Evolutionary conservation across 2,329 filamentous ascomycete species (phyloP), one percentile per base, ranked within the genome.

Genomic region (Xenoacremonium recifei): DNA sequence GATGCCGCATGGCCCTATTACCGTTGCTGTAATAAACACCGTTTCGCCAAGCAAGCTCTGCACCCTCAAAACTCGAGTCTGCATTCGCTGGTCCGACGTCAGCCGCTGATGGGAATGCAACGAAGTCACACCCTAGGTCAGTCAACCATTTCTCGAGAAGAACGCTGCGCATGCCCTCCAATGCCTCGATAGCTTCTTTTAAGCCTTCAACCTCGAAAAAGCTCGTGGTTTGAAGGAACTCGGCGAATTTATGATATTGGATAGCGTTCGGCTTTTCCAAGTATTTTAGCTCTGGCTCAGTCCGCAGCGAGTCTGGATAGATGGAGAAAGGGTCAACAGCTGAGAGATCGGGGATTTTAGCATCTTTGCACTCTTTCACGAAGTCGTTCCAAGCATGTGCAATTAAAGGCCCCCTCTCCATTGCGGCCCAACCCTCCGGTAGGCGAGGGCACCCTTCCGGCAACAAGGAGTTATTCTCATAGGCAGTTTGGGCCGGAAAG

Each of bases 21-120:
- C 75, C 74, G 44, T 78, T 75, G 3, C 67, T 71, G 44, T 77
- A 79, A 37, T 67, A 69, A 5, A 78, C 68, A 1, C 76, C 76
- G 40, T 78, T 54, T n/a, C 39, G 25, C 51, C 51, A 51, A 9
- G 46, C 49, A 21, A 44, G 42, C 7, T 30, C 44, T 13, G 46
- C 50, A 21, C 38, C 37, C 9, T 37, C 42, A 13, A 49, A 35
- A 31, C 66, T 54, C 3, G 51, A 44, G 51, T 78, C 75, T 0
- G 72, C 53, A 55, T 77, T 66, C 5, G 72, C 68, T 15, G 60
- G 59, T 0, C 70, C 75, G 1, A 77, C 65, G 46, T 78, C 75
- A 4, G 71, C 72, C 30, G 68, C 66, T 0, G 70, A 65, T 0
- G 75, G 75, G 44, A 73, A 75, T 0, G 69, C 72, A 2, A 77